A percentile compares a stretch with the other conserved stretches of the same genome.
These are phyloP conservation scores for Mercurialis annua DNA, from an alignment of 345 rosid genomes.

Conservation along the genomic window DNA sequence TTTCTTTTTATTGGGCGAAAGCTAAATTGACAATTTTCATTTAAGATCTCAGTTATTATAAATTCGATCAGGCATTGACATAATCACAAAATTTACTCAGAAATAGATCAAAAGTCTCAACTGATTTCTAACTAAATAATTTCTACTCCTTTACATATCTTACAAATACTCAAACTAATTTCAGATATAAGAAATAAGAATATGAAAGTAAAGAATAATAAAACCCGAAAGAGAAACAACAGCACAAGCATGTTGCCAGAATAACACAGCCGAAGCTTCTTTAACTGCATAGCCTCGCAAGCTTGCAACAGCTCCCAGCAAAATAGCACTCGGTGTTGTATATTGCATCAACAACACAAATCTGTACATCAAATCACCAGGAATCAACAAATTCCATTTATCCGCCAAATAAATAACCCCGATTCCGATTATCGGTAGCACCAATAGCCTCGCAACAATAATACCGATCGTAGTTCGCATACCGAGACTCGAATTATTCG, in stretches of 20 bases:
- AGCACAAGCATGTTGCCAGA: constrained; percentile 88
- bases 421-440: constrained; percentile 74
- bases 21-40: no score
- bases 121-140: no score
- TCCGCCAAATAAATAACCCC: constrained; percentile 59
- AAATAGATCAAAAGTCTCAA: background rate
- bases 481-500: constrained; percentile 70
- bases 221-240: constrained; percentile 68
- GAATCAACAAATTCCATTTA: constrained; percentile 46
- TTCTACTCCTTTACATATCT: no score
- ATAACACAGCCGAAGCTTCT: constrained; percentile 82
- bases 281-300: constrained; percentile 79
- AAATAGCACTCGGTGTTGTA: constrained; percentile 85
- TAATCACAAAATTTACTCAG: no score
- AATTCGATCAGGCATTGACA: no score
- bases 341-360: constrained; percentile 84
- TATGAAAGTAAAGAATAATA: constrained; percentile 58
- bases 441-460: constrained; percentile 66
- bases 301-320: constrained; percentile 84
- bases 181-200: constrained; percentile 34
- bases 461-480: constrained; percentile 68
- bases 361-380: constrained; percentile 61
- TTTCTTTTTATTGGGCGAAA: no score
- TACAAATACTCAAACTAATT: no score
- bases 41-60: no score